These are phyloP conservation scores for Pisolithus microcarpus DNA, from an alignment of 768 basidiomycete species.

Conservation along the genomic window DNA sequence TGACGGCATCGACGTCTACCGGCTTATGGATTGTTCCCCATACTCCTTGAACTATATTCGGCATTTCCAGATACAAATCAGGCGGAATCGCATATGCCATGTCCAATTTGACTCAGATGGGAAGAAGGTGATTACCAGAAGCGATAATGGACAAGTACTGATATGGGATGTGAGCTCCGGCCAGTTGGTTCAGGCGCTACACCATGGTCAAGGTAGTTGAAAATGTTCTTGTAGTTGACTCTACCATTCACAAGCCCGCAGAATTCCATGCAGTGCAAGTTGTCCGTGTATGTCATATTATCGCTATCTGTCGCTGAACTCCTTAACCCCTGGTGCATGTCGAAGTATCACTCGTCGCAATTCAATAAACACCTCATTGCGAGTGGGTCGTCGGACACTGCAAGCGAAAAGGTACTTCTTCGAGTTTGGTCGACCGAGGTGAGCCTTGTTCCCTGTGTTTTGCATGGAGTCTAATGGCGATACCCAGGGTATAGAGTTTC, in stretches of 20 bases:
- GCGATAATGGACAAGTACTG: constrained; percentile 1
- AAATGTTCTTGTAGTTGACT: background rate
- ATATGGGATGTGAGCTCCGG: background rate
- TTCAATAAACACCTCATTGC: background rate
- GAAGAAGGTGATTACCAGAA: background rate
- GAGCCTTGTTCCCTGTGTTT: too few relatives aligned
- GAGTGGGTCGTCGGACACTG: background rate
- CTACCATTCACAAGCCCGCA: background rate
- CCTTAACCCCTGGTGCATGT: background rate
- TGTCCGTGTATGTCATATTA: background rate
- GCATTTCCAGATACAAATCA: background rate
- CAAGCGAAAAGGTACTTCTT: background rate
- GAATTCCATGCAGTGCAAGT: background rate
- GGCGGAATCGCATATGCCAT: background rate
- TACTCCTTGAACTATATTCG: background rate
- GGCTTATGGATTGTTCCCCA: background rate
- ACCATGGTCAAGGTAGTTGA: background rate
- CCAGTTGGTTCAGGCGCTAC: background rate
- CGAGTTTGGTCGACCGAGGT: background rate
- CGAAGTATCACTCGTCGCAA: background rate
- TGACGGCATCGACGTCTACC: background rate
- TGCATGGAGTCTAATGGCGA: too few relatives aligned
- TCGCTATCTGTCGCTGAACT: background rate
- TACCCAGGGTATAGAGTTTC: too few relatives aligned
- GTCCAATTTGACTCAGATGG: background rate